Base-by-base conservation (phyloP, 2,329 filamentous ascomycete genomes). In the Endocalyx cinctus region DNA sequence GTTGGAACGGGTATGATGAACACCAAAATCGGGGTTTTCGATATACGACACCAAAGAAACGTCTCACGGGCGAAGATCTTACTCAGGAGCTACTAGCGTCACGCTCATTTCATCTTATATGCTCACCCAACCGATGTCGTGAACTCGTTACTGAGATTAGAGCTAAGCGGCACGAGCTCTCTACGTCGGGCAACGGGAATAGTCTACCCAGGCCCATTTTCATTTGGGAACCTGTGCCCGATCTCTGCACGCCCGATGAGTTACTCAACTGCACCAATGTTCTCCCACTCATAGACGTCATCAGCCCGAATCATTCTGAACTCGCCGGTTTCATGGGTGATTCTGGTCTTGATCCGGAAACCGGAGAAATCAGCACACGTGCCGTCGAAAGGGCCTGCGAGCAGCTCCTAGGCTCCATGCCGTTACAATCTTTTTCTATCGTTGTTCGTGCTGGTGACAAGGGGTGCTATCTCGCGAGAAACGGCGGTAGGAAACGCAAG, bases 221-320 rank as follows among this genome's bases (percentile, higher is more conserved):
- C 56, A 77, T 97, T 33, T 98, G 90, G 90, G 92, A 98, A 57
- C 92, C 92, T 1, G 85, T 96, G 2, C 92, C 92, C 2, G 87
- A 96, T 59, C 72, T 87, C 1, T 96, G 89, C 58, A 82, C 75
- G 0, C 80, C 87, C 0, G 77, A 79, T 26, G 72, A 82, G 54
- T 62, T 82, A 17, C 65, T 81, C 10, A 79, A 79, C 50, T 77
- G 72, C 55, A 81, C 77, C 31, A 80, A 81, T 45, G 72, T 72
- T 10, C 63, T 82, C 10, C 74, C 74, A 0, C 59, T 79, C 12
- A 66, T 82, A 35, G 77, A 82, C 45, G 63, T 82, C 35, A 78
- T 76, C 57, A 79, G 74, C 43, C 92, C 92, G 1, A 98, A 98
- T 54, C 87, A 94, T 55, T 67, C 81, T 16, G 92, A 98, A 58